A percentile compares a stretch with the other conserved stretches of the same genome.
phyloP scores from a whole-genome alignment of 495 filamentous ascomycete species.

The Lasiosphaeria hispida region DNA sequence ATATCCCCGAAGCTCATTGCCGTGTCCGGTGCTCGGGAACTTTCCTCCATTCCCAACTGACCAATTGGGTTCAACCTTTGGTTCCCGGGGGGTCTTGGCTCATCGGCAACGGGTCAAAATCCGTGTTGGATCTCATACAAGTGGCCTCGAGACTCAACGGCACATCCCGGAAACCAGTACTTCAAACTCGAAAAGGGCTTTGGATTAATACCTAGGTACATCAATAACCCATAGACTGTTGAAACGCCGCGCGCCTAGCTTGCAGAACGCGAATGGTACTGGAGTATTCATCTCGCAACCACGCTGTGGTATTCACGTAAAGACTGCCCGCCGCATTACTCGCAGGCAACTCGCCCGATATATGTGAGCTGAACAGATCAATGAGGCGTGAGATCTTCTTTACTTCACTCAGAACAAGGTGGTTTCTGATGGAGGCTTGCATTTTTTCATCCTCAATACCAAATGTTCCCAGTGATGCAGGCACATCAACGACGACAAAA shows the following conservation, averaged over 20 bases:
- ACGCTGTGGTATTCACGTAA: neutral
- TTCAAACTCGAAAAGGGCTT: too few species aligned
- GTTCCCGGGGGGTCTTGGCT: neutral
- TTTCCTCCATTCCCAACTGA: neutral
- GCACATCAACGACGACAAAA: neutral
- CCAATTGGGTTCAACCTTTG: neutral
- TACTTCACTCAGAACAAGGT: neutral
- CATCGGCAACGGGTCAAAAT: too few species aligned
- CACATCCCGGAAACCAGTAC: too few species aligned
- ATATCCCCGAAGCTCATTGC: neutral
- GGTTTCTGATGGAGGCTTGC: neutral
- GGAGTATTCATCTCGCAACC: neutral
- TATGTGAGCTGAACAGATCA: neutral
- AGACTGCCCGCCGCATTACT: neutral
- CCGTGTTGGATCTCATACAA: too few species aligned
- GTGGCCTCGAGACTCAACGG: too few species aligned
- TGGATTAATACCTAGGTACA: too few species aligned
- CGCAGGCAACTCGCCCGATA: neutral
- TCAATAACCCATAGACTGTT: too few species aligned
- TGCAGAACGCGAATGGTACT: neutral
- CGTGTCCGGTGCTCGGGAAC: neutral
- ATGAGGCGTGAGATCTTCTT: neutral
- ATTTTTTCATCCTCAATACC: neutral
- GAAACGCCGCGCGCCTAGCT: too few species aligned
- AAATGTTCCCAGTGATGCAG: neutral